Conservation (phyloP, 2,329 filamentous ascomycete species). For the Laburnicola sp. region DNA sequence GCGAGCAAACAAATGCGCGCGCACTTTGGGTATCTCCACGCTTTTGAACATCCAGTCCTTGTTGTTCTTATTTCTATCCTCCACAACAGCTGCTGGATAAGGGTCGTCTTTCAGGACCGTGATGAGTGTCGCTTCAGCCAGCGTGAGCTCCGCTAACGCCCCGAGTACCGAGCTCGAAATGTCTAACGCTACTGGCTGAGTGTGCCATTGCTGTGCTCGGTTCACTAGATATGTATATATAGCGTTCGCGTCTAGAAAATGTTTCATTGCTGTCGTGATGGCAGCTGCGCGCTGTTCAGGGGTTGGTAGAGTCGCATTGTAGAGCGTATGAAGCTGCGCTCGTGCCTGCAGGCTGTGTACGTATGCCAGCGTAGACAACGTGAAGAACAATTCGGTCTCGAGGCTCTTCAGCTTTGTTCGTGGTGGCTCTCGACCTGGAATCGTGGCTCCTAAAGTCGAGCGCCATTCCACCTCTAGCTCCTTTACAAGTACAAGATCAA, state of each 20-base stretch:
- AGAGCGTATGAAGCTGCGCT: constrained; percentile 71
- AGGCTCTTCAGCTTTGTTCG: constrained; percentile 73
- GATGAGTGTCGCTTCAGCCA: constrained; percentile 86
- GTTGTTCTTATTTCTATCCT: constrained; percentile 78
- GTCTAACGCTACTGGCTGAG: constrained; percentile 44
- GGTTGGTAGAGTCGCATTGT: constrained; percentile 59
- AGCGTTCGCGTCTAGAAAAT: constrained; percentile 75
- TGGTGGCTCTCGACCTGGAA: constrained; percentile 60
- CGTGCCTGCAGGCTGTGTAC: constrained; percentile 74
- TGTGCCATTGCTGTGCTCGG: constrained; percentile 52
- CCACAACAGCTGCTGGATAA: constrained; percentile 79
- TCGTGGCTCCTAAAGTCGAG: constrained; percentile 70
- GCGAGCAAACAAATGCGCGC: constrained; percentile 83
- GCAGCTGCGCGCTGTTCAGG: constrained; percentile 69
- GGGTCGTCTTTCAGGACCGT: constrained; percentile 94
- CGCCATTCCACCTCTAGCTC: constrained; percentile 78
- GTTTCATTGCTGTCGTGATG: constrained; percentile 73
- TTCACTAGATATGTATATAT: constrained; percentile 73
- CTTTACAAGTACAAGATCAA: constrained; percentile 69
- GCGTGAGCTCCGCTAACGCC: constrained; percentile 62
- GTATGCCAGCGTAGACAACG: constrained; percentile 74
- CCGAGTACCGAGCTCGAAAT: constrained; percentile 50
- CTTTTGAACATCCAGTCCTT: constrained; percentile 97
- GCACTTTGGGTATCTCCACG: constrained; percentile 83
- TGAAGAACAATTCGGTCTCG: constrained; percentile 82